Conservation (phyloP, 352 stramenopile genomes). For the Globisporangium spiculum region DNA sequence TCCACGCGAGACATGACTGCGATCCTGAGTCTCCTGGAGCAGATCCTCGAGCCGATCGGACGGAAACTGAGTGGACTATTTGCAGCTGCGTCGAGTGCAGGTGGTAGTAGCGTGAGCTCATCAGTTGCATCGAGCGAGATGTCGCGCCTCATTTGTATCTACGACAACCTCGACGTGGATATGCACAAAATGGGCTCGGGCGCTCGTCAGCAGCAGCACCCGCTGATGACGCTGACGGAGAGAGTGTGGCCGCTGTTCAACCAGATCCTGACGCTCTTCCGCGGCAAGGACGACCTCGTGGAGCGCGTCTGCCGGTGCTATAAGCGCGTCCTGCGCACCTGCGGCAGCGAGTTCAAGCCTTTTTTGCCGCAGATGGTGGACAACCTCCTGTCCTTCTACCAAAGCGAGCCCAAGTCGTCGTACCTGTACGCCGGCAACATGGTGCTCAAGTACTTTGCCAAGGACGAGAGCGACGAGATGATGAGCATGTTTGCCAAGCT, state of each 20-base stretch:
- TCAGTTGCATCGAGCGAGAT: conserved; percentile 58
- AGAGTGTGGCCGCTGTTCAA: conserved; percentile 80
- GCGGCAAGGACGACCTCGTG: conserved; percentile 70
- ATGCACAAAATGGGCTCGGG: conserved; percentile 19
- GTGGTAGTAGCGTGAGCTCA: conserved; percentile 28
- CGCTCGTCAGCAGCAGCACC: conserved; percentile 19
- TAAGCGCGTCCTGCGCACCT: conserved; percentile 84
- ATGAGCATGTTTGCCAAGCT: conserved; percentile 51
- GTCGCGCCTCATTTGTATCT: conserved; percentile 79
- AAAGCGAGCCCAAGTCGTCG: conserved; percentile 75
- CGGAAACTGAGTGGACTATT: conserved; percentile 48
- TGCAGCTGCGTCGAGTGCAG: conserved; percentile 23
- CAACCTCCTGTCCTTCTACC: conserved; percentile 76
- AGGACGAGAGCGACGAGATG: conserved; percentile 28
- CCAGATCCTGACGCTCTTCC: conserved; percentile 75
- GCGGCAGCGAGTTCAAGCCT: conserved; percentile 52
- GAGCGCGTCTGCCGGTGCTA: conserved; percentile 84
- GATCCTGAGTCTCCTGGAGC: conserved; percentile 54
- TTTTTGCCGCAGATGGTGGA: conserved; percentile 75
- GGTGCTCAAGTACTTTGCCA: conserved; percentile 76
- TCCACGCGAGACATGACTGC: conserved; percentile 42
- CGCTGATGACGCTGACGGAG: conserved; percentile 72
- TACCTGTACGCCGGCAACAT: conserved; percentile 84
- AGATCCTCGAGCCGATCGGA: conserved; percentile 65
- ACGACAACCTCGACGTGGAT: conserved; percentile 69